Conservation (phyloP, 2,329 filamentous ascomycete species). For the Botrytis cinerea region DNA sequence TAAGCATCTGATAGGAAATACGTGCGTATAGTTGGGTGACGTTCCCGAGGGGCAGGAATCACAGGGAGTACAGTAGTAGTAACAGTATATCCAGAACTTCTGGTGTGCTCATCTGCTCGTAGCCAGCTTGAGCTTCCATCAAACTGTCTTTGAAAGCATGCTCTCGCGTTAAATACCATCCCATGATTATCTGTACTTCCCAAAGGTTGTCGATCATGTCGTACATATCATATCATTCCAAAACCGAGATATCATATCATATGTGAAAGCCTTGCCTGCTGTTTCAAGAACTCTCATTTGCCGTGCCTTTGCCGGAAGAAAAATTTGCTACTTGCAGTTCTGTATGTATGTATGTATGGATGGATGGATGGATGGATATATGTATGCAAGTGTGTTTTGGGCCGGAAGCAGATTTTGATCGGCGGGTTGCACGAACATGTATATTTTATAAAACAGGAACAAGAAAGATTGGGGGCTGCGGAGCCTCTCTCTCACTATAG, state of each 20-base stretch:
- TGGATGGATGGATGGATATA: background rate
- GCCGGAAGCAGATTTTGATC: background rate
- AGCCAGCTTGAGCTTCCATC: background rate
- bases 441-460: background rate
- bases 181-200: background rate
- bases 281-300: background rate
- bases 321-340: background rate
- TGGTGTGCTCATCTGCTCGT: background rate
- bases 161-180: background rate
- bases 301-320: background rate
- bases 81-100: background rate
- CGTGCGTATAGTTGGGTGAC: background rate
- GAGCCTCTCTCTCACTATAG: background rate
- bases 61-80: background rate
- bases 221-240: background rate
- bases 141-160: background rate
- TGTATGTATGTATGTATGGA: background rate
- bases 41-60: background rate
- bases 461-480: background rate
- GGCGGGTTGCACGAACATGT: constrained; percentile 3
- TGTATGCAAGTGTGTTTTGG: background rate
- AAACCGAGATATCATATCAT: background rate
- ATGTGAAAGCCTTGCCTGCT: background rate
- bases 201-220: background rate
- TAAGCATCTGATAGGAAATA: background rate